Evolutionary conservation across 768 basidiomycete genomes (phyloP), one percentile per base, ranked within the genome.

Genomic region (Macrolepiota albuminosa): DNA sequence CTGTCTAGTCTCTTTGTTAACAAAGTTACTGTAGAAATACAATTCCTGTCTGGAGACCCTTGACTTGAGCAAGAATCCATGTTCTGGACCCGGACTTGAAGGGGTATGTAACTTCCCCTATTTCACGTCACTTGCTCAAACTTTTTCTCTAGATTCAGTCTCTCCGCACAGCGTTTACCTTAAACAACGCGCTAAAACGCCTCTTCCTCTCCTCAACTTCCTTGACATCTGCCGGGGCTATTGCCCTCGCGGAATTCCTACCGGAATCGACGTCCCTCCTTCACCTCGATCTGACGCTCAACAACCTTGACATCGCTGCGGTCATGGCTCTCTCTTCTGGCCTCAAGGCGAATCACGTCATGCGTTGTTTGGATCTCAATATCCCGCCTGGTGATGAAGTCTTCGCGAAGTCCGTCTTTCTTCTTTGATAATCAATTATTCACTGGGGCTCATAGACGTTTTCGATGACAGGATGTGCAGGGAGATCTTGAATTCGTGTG

Each of bases 211-310:
- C 93, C 7, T 85, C 87, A 3, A 97, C 95, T 0, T 77, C 78
- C 4, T 82, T 98, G 68, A 83, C 84, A 0, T 89, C 91, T 0
- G 77, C 87, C 0, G 95, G 94, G 1, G 95, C 96, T 0, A 98
- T 98, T 63, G 89, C 93, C 0, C 82, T 98, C 2, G 97, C 96
- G 2, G 96, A 98, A 71, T 98, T 97, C 76, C 83, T 98, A 0
- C 95, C 95, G 0, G 95, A 98, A 70, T 88, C 91, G 0, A 82
- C 80, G 18, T 89, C 89, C 0, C 79, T 99, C 5, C 79, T 98
- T 0, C 95, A 98, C 71, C 85, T 99, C 56, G 97, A 98, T 72
- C 75, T 97, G 33, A 97, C 94, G 0, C 76, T 81, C 65, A 96
- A 96, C 70, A 72, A 78, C 6, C 75, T 98, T 36, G 94, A 94